These are phyloP conservation scores for Andrographis paniculata DNA, from an alignment of 305 asterid genomes.

Conservation along the genomic window DNA sequence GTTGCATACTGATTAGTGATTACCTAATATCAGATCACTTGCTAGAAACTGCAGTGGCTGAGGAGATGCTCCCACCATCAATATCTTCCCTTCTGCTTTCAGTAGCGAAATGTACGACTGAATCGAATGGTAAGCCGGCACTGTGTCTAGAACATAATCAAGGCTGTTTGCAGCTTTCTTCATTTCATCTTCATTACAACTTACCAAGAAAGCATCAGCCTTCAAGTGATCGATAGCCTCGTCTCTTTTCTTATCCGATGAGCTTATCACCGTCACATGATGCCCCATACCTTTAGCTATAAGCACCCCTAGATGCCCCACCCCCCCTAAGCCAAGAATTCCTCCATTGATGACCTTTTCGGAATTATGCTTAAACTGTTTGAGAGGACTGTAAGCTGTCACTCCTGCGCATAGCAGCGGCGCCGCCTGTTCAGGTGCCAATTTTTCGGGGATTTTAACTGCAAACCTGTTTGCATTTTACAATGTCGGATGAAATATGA, in stretches of 20 bases:
- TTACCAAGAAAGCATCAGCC: constrained; percentile 76
- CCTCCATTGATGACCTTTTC: constrained; percentile 72
- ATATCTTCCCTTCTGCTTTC: constrained; percentile 76
- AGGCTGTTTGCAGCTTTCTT: constrained; percentile 58
- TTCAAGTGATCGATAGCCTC: constrained; percentile 81
- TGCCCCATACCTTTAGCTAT: constrained; percentile 96
- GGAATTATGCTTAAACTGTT: constrained; percentile 59
- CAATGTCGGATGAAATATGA: too few relatives aligned
- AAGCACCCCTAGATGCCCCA: constrained; percentile 93
- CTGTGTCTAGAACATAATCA: constrained; percentile 81
- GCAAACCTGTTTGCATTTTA: too few relatives aligned
- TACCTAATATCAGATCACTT: constrained; percentile 92
- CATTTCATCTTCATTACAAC: constrained; percentile 50
- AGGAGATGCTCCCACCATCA: constrained; percentile 79
- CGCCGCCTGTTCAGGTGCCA: constrained; percentile 89
- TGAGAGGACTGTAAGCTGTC: constrained; percentile 77
- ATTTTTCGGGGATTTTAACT: constrained; percentile 78
- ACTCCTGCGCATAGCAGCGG: constrained; percentile 91
- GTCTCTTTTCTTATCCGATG: constrained; percentile 63
- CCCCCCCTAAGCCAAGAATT: constrained; percentile 85
- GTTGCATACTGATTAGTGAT: too few relatives aligned
- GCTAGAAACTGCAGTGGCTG: constrained; percentile 71
- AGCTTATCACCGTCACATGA: constrained; percentile 82
- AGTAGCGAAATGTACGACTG: constrained; percentile 78
- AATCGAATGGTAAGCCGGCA: constrained; percentile 74